Conservation (phyloP, 78 protist species). For the Dictyostelium capitatum region DNA sequence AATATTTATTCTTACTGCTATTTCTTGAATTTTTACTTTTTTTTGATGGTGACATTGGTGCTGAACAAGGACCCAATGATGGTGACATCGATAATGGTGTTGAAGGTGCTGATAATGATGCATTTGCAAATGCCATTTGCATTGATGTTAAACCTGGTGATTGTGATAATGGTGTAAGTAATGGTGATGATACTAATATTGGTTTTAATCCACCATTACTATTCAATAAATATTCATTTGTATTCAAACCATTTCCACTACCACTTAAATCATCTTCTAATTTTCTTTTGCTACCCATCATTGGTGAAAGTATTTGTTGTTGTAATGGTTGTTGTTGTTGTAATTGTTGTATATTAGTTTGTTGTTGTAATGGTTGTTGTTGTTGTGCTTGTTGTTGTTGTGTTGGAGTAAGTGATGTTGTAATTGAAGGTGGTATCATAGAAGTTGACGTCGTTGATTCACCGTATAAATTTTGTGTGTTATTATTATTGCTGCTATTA, state of each 20-base stretch:
- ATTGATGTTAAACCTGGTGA: constrained; percentile 73
- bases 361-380: constrained; percentile 1
- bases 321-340: background rate
- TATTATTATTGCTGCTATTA: background rate
- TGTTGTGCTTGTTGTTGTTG: background rate
- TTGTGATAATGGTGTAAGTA: constrained; percentile 52
- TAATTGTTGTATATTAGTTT: background rate
- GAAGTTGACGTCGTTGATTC: constrained; percentile 67
- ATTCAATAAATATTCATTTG: constrained; percentile 14
- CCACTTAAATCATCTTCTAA: constrained; percentile 40
- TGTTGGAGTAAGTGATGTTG: constrained; percentile 60
- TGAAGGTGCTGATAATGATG: constrained; percentile 67
- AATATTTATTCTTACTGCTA: constrained; percentile 32
- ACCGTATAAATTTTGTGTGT: constrained; percentile 32
- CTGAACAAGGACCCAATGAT: constrained; percentile 40
- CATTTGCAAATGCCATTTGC: constrained; percentile 68
- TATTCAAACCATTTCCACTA: background rate
- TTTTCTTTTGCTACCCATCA: constrained; percentile 71
- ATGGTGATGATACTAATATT: constrained; percentile 69
- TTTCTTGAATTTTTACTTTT: constrained; percentile 64
- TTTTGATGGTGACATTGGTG: constrained; percentile 81
- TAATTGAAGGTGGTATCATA: constrained; percentile 41
- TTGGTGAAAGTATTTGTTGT: constrained; percentile 46
- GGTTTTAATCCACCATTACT: constrained; percentile 33
- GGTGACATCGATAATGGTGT: constrained; percentile 79